Percentiles rank a stretch among this genome's conserved stretches.
Evolutionary conservation across 1,284 basidiomycete species (phyloP).

Genomic region (Microbotryum saponariae): DNA sequence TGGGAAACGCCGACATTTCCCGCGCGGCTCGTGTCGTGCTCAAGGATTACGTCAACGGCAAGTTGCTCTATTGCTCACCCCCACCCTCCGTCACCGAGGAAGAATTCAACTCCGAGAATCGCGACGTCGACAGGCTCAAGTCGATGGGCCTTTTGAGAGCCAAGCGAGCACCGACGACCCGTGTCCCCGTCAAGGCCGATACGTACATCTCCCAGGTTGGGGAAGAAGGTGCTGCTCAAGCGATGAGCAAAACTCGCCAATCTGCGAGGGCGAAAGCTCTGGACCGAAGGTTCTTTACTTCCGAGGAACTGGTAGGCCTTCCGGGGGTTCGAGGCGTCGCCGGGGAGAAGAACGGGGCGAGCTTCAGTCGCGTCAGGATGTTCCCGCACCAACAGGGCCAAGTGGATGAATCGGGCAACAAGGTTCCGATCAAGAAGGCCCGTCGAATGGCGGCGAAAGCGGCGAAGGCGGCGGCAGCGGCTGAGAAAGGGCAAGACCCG

Average conservation of each 20-base stretch:
- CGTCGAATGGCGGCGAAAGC: constrained; percentile 9
- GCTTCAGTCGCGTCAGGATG: constrained; percentile 54
- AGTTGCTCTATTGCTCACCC: constrained; percentile 78
- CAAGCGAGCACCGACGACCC: constrained; percentile 74
- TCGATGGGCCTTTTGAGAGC: constrained; percentile 53
- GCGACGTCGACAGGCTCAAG: constrained; percentile 46
- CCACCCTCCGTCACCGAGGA: constrained; percentile 64
- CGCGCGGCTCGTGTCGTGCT: constrained; percentile 85
- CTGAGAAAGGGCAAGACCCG: constrained; percentile 39
- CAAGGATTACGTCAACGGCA: constrained; percentile 96
- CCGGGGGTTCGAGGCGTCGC: constrained; percentile 25
- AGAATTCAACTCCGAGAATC: constrained; percentile 69
- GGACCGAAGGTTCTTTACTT: constrained; percentile 76
- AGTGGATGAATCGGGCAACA: constrained; percentile 65
- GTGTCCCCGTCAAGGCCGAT: constrained; percentile 71
- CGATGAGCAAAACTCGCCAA: constrained; percentile 15
- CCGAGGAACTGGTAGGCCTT: background rate
- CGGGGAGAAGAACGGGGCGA: constrained; percentile 46
- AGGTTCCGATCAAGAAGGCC: constrained; percentile 42
- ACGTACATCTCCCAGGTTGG: constrained; percentile 55
- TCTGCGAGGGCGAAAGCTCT: constrained; percentile 46
- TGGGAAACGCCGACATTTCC: constrained; percentile 96
- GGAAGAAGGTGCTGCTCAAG: constrained; percentile 30
- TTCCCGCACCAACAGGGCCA: constrained; percentile 70
- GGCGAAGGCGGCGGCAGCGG: constrained; percentile 45